phyloP scores from a whole-genome alignment of 805 yeast species.

The Nematodospora valgi region DNA sequence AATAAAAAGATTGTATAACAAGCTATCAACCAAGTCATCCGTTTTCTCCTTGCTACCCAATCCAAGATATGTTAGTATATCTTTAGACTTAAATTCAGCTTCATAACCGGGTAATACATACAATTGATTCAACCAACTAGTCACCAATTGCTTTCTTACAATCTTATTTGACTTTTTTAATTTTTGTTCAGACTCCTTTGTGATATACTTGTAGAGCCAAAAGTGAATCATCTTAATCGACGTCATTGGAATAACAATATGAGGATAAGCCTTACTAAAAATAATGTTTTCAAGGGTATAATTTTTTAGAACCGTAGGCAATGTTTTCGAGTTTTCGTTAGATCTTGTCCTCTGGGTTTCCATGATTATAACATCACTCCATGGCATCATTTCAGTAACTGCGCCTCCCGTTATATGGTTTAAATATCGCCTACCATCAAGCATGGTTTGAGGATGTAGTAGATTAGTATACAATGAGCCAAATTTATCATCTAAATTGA shows the following conservation, averaged over 20 bases:
- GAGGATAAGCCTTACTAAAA: conserved; percentile 15
- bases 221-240: conserved; percentile 35
- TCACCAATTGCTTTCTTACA: conserved; percentile 7
- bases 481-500: conserved; percentile 21
- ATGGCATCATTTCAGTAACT: background rate
- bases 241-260: conserved; percentile 31
- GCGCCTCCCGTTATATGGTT: conserved; percentile 15
- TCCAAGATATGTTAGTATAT: conserved; percentile 7
- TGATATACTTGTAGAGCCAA: conserved; percentile 34
- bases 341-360: conserved; percentile 41
- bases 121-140: conserved; percentile 9
- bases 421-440: conserved; percentile 28
- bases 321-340: conserved; percentile 26
- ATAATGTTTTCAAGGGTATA: conserved; percentile 34
- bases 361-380: conserved; percentile 23
- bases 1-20: conserved; percentile 31
- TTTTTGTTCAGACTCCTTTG: conserved; percentile 11
- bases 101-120: conserved; percentile 8
- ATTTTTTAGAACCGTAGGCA: conserved; percentile 39
- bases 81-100: conserved; percentile 4
- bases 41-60: conserved; percentile 19
- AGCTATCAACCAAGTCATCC: conserved; percentile 41
- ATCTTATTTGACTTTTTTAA: conserved; percentile 5
- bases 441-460: conserved; percentile 10
- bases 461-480: conserved; percentile 5